A percentile compares a stretch with the other conserved stretches of the same genome.
These are phyloP conservation scores for Rosa hybrid DNA, from an alignment of 331 rosid genomes.

Conservation along the genomic window DNA sequence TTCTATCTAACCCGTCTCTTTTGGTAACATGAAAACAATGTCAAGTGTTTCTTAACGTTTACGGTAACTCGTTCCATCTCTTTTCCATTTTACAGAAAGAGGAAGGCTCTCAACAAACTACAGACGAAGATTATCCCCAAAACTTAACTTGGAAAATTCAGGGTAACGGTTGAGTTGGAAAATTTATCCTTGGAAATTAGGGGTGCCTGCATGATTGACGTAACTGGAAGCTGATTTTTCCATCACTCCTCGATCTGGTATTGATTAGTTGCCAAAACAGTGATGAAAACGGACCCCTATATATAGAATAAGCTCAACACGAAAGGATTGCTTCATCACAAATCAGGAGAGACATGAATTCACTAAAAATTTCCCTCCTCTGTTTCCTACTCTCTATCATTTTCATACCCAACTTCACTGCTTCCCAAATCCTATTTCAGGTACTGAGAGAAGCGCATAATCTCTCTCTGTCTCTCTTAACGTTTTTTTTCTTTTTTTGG, in stretches of 20 bases:
- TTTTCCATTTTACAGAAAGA: too few relatives aligned
- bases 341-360: conserved; percentile 7
- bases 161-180: not conserved
- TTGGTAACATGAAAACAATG: not conserved
- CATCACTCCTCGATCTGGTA: not conserved
- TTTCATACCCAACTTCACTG: conserved; percentile 20
- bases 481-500: not conserved
- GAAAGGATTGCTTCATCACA: not conserved
- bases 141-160: too few relatives aligned
- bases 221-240: not conserved
- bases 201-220: not conserved
- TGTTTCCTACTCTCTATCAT: not conserved
- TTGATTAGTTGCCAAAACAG: not conserved
- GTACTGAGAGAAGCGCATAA: not conserved
- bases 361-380: not conserved
- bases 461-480: not conserved
- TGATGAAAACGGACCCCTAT: not conserved
- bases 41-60: not conserved
- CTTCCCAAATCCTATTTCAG: conserved; percentile 31
- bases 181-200: not conserved
- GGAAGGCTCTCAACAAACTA: too few relatives aligned
- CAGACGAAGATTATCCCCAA: too few relatives aligned
- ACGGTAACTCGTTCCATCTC: not conserved
- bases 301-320: not conserved
- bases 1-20: not conserved